Evolutionary conservation across 768 basidiomycete genomes (phyloP).

Genomic region (Tremella yokohamensis): DNA sequence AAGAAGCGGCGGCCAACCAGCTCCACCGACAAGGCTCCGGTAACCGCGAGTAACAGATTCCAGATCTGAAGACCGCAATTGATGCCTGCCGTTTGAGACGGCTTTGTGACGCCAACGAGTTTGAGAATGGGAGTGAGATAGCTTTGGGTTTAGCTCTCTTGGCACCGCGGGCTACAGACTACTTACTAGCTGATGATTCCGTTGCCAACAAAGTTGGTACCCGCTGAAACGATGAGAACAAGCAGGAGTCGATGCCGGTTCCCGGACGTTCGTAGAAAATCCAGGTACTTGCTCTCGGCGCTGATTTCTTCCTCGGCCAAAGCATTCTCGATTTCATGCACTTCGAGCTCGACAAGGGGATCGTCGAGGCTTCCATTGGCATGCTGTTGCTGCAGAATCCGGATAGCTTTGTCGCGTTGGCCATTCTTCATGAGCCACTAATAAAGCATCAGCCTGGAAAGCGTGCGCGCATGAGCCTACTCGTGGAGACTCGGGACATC

Average conservation of each 20-base stretch:
- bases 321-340: background rate
- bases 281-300: slow-evolving; percentile 23
- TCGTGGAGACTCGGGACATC: slow-evolving; percentile 30
- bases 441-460: no score
- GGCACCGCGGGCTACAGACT: slow-evolving; percentile 1
- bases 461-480: slow-evolving; percentile 14
- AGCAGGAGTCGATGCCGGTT: slow-evolving; percentile 6
- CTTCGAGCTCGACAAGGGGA: background rate
- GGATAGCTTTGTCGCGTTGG: slow-evolving; percentile 29
- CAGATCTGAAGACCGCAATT: slow-evolving; percentile 15
- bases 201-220: slow-evolving; percentile 55
- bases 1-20: slow-evolving; percentile 29
- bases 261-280: background rate
- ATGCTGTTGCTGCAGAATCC: slow-evolving; percentile 24
- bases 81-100: slow-evolving; percentile 53
- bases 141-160: slow-evolving; percentile 29
- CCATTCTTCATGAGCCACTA: slow-evolving; percentile 11
- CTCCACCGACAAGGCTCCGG: slow-evolving; percentile 25
- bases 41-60: slow-evolving; percentile 11
- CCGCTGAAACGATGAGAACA: slow-evolving; percentile 1
- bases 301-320: background rate
- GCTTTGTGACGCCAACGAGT: slow-evolving; percentile 35
- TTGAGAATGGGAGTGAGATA: slow-evolving; percentile 40
- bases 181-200: slow-evolving; percentile 34
- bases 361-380: slow-evolving; percentile 1